phyloP scores from a whole-genome alignment of 805 yeast genomes.

The Henningerozyma blattae region DNA sequence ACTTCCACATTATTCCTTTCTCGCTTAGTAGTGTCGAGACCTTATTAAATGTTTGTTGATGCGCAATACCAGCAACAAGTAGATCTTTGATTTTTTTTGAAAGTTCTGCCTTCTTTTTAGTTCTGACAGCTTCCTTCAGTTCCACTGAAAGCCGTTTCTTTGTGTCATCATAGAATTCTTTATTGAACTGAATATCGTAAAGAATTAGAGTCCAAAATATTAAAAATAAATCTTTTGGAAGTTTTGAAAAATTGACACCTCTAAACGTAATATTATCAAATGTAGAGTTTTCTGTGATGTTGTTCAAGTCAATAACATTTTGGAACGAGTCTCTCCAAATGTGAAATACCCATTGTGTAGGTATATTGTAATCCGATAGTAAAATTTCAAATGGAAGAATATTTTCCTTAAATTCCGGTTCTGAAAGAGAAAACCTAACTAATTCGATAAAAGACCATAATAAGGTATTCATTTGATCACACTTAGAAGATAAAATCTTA shows the following conservation, averaged over 20 bases:
- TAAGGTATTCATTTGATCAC: slow-evolving; percentile 62
- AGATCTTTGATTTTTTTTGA: slow-evolving; percentile 10
- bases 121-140: slow-evolving; percentile 3
- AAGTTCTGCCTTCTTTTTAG: slow-evolving; percentile 10
- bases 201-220: slow-evolving; percentile 66
- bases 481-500: slow-evolving; percentile 58
- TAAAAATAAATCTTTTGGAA: slow-evolving; percentile 35
- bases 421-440: slow-evolving; percentile 36
- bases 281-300: slow-evolving; percentile 4
- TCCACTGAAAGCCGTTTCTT: slow-evolving; percentile 9
- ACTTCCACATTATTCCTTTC: slow-evolving; percentile 8
- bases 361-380: slow-evolving; percentile 31
- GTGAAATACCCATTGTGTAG: slow-evolving; percentile 59
- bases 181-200: slow-evolving; percentile 54
- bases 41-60: slow-evolving; percentile 10
- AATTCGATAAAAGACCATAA: slow-evolving; percentile 53
- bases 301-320: slow-evolving; percentile 10
- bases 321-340: slow-evolving; percentile 50
- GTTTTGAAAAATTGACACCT: slow-evolving; percentile 14
- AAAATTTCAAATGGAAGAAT: slow-evolving; percentile 34
- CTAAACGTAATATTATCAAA: slow-evolving; percentile 7
- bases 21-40: slow-evolving; percentile 3
- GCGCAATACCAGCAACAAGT: slow-evolving; percentile 10
- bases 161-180: slow-evolving; percentile 38
- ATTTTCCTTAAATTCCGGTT: slow-evolving; percentile 21